Evolutionary conservation across 140 eudicot genomes (phyloP), one percentile per base, ranked within the genome.

Genomic region (Anethum foeniculum): DNA sequence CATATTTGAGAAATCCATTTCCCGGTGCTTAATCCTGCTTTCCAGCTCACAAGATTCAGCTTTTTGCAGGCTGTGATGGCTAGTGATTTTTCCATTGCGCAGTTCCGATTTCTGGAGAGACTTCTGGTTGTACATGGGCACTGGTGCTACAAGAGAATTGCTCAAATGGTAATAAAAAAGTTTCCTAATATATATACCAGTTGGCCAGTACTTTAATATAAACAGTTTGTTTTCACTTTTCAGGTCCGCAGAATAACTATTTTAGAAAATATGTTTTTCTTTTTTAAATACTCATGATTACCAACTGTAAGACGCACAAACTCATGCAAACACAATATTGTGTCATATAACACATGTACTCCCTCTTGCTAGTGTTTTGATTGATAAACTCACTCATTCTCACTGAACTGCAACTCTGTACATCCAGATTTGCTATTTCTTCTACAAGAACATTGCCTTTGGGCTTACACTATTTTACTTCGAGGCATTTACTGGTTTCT

Each of bases 81-180:
- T 71, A 95, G 99, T 81, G 99, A 95, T 80, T 95, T 95, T 80
- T 67, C 97, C 14, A 92, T 95, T 88, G 99, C 99, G 27, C 99
- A 95, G 84, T 95, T 95, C 86, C 96, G 96, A 82, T 95, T 88
- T 87, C 87, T 95, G 79, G 99, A 95, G 84, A 92, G 97, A 83
- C 97, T 95, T 81, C 81, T 95, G 83, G 96, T 95, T 13, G 97
- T 95, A 74, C 99, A 95, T 75, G 99, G 99, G 36, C 97, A 95
- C 81, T 95, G 99, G 99, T 95, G 99, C 82, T 95, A 95, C 83
- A 92, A 95, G 78, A 87, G 99, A 88, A 95, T 95, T 11, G 99
- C 99, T 79, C 97, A 92, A 79, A 92, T 92, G 99, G 98, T 93
- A 93, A 62, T n/a, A n/a, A n/a, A n/a, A n/a, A n/a, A n/a, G n/a